A percentile compares a stretch with the other conserved stretches of the same genome.
These are phyloP conservation scores for Lanzia echinophila DNA, from an alignment of 2,329 filamentous ascomycete species.

Conservation along the genomic window DNA sequence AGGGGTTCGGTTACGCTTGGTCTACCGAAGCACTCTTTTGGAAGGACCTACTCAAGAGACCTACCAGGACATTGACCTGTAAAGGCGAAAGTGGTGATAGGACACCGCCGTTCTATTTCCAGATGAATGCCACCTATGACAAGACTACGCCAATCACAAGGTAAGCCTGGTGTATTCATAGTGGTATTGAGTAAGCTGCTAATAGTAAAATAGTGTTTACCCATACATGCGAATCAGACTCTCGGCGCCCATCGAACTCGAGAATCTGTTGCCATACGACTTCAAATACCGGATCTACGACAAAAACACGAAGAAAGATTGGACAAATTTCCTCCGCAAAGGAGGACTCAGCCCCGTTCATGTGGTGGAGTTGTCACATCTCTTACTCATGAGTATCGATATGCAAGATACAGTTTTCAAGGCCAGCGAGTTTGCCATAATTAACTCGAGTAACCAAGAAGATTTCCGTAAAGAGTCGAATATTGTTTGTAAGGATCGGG, in stretches of 20 bases:
- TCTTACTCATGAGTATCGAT: slow-evolving; percentile 86
- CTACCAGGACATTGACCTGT: slow-evolving; percentile 82
- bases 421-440: slow-evolving; percentile 92
- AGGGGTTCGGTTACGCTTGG: slow-evolving; percentile 95
- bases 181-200: slow-evolving; percentile 20
- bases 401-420: slow-evolving; percentile 96
- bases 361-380: slow-evolving; percentile 90
- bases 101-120: slow-evolving; percentile 86
- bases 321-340: slow-evolving; percentile 96
- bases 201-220: slow-evolving; percentile 54
- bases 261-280: slow-evolving; percentile 92
- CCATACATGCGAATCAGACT: slow-evolving; percentile 92
- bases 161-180: slow-evolving; percentile 35
- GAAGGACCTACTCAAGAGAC: slow-evolving; percentile 80
- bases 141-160: slow-evolving; percentile 74
- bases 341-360: slow-evolving; percentile 96
- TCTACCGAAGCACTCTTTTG: slow-evolving; percentile 85
- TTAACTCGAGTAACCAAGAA: slow-evolving; percentile 81
- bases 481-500: slow-evolving; percentile 76
- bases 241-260: slow-evolving; percentile 85
- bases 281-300: slow-evolving; percentile 99
- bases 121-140: slow-evolving; percentile 82
- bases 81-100: slow-evolving; percentile 75
- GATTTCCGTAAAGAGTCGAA: slow-evolving; percentile 82
- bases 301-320: slow-evolving; percentile 97